phyloP scores from a whole-genome alignment of 371 early-diverging fungal species.

The Capniomyces stellatus region DNA sequence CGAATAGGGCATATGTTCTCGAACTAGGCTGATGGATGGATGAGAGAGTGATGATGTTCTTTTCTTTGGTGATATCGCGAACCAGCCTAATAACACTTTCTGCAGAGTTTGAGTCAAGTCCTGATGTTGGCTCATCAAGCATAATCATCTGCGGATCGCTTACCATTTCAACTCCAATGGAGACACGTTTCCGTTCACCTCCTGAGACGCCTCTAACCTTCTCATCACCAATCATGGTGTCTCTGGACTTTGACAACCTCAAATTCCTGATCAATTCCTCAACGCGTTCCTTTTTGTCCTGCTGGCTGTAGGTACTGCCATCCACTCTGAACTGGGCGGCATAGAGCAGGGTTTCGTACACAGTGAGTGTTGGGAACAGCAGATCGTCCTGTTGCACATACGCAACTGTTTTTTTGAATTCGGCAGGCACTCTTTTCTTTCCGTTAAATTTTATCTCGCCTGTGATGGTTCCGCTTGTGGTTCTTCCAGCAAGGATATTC shows the following conservation, averaged over 20 bases:
- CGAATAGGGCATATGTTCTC: conserved; percentile 36
- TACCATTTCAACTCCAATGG: conserved; percentile 66
- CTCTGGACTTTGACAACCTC: conserved; percentile 33
- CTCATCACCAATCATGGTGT: conserved; percentile 35
- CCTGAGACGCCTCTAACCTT: conserved; percentile 56
- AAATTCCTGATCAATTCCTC: conserved; percentile 46
- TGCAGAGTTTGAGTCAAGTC: conserved; percentile 57
- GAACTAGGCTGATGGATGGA: conserved; percentile 61
- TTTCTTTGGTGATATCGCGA: conserved; percentile 31
- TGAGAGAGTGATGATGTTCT: conserved; percentile 42
- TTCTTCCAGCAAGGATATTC: conserved; percentile 61
- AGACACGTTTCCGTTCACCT: conserved; percentile 68
- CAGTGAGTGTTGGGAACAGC: conserved; percentile 38
- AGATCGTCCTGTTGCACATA: conserved; percentile 74
- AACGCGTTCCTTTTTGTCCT: conserved; percentile 41
- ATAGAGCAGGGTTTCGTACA: conserved; percentile 44
- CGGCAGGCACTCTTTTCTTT: conserved; percentile 14
- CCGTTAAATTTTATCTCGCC: conserved; percentile 45
- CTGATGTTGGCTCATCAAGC: conserved; percentile 56
- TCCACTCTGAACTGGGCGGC: conserved; percentile 52
- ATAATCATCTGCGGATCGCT: conserved; percentile 36
- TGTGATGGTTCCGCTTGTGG: conserved; percentile 50
- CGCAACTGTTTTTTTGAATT: conserved; percentile 51
- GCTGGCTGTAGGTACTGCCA: conserved; percentile 32
- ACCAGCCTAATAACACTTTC: conserved; percentile 41